These are phyloP conservation scores for Cyclotella baltica DNA, from an alignment of 108 stramenopile genomes.

Conservation along the genomic window DNA sequence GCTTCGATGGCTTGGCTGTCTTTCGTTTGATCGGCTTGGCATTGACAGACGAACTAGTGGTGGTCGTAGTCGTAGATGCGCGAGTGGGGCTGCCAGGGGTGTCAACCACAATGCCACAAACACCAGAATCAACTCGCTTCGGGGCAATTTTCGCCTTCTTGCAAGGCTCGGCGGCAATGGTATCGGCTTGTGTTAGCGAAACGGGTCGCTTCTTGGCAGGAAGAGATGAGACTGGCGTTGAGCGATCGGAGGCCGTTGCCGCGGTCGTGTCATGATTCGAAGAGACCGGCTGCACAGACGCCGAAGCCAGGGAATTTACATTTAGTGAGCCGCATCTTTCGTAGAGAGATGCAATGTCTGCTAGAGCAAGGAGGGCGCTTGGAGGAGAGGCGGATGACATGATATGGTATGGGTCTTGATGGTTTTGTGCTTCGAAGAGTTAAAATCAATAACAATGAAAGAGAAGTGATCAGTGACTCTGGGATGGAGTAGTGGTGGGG, in stretches of 20 bases:
- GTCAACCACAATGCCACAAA: no score
- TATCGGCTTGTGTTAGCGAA: neutral
- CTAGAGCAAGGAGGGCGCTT: conserved; percentile 12
- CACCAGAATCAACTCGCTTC: no score
- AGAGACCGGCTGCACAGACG: neutral
- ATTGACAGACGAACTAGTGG: neutral
- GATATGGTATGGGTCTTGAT: no score
- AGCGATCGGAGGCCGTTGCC: neutral
- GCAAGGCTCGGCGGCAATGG: neutral
- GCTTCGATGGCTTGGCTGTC: neutral
- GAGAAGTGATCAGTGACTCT: no score
- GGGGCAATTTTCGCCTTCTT: neutral
- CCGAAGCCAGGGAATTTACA: neutral
- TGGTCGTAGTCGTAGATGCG: neutral
- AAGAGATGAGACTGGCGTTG: neutral
- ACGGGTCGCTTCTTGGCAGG: conserved; percentile 16
- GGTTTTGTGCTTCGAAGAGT: no score
- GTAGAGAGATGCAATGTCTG: neutral
- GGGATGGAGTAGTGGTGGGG: no score
- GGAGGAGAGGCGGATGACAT: neutral
- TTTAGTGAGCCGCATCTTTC: neutral
- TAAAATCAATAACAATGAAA: no score
- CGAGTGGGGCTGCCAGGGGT: neutral
- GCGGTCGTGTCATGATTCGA: neutral
- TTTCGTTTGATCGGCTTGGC: neutral